Conservation (phyloP, 306 rosid genomes). For the Fagus crenata region DNA sequence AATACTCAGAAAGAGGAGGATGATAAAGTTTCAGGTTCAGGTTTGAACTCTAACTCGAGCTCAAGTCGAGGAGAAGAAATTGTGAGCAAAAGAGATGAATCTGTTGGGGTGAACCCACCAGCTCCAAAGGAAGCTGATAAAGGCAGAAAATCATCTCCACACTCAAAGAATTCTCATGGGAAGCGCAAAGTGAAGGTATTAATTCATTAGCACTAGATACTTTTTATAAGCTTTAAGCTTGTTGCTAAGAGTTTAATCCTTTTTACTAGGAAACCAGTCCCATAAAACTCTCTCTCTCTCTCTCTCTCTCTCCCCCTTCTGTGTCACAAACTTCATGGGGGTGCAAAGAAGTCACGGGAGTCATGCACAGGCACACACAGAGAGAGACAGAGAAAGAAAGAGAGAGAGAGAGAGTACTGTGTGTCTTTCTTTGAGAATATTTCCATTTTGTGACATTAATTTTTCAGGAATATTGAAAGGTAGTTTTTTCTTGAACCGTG, state of each 20-base stretch:
- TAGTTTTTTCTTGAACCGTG: slow-evolving; percentile 22
- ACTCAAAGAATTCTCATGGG: slow-evolving; percentile 62
- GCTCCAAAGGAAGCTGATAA: slow-evolving; percentile 36
- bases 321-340: slow-evolving; percentile 10
- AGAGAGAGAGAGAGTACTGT: not conserved
- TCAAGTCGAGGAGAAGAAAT: slow-evolving; percentile 46
- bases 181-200: slow-evolving; percentile 83
- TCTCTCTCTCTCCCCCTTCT: slow-evolving; percentile 29
- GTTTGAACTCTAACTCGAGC: slow-evolving; percentile 20
- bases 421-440: too few relatives aligned
- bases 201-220: not conserved
- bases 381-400: not conserved
- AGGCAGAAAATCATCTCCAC: slow-evolving; percentile 55
- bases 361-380: slow-evolving; percentile 3
- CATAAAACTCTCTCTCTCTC: slow-evolving; percentile 33
- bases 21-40: slow-evolving; percentile 40
- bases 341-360: slow-evolving; percentile 46
- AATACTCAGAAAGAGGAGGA: slow-evolving; percentile 34
- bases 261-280: not conserved
- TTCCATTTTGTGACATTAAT: not conserved
- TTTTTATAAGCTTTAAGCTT: not conserved
- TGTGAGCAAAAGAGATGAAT: slow-evolving; percentile 45
- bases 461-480: slow-evolving; percentile 11
- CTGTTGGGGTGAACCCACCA: slow-evolving; percentile 17
- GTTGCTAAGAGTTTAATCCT: not conserved